Evolutionary conservation across 2,329 filamentous ascomycete species (phyloP), one percentile per base, ranked within the genome.

Genomic region (Triangularia verruculosa): DNA sequence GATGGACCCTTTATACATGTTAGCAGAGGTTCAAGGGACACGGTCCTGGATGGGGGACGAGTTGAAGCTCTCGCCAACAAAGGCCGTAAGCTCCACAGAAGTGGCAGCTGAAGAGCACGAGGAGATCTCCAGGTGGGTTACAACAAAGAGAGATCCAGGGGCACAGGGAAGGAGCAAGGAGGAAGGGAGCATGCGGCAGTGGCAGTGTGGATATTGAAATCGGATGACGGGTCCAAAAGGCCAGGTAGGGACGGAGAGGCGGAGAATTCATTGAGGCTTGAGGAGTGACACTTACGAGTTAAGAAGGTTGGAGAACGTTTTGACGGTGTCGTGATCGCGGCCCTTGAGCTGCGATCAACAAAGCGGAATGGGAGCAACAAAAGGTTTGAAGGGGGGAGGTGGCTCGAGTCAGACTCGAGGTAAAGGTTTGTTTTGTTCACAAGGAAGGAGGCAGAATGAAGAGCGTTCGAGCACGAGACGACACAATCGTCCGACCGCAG

Each of bases 251-350:
- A 28, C 22, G 27, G 53, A 22, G 27, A 53, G 22, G 28, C 47
- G 34, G 34, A 5, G 17, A n/a, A 53, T 12, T 15, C 15, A 24
- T 24, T 27, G 12, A 54, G 22, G 22, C 2, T 20, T 5, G 25
- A 55, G 12, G 24, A 57, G 32, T 62, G 24, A 39, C 17, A 76
- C 92, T 78, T 86, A 97, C 93, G 93, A 97, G 87, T 95, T 95
- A 73, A 97, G 89, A 74, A 96, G 90, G 83, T 96, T 97, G 85
- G 93, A 94, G 89, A 97, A 97, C 93, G 92, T 97, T 82, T 91
- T 97, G 92, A 86, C 89, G 89, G 79, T 78, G 78, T 68, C 70
- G 78, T 80, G 88, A 90, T 81, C 86, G 87, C 83, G 74, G 78
- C 81, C 77, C 78, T 72, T 66, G 70, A 80, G 80, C 82, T 58